These are phyloP conservation scores for Iris pallida DNA, from an alignment of 116 monocot species.

Conservation along the genomic window DNA sequence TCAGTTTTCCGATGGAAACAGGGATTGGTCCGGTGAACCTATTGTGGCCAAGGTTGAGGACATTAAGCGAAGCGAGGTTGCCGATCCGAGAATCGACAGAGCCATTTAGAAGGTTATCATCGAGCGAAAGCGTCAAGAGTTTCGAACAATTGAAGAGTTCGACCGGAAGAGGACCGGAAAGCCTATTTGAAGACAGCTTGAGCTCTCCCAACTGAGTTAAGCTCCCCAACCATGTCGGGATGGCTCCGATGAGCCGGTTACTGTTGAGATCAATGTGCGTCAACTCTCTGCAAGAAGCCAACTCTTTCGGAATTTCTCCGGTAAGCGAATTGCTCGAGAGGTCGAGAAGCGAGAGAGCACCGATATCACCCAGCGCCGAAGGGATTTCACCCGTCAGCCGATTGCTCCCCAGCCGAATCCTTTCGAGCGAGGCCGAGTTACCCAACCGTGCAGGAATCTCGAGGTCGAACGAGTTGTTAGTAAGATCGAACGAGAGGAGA, in stretches of 20 bases:
- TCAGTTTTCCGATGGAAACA: slow-evolving; percentile 46
- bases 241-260: slow-evolving; percentile 40
- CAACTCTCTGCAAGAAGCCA: slow-evolving; percentile 51
- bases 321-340: slow-evolving; percentile 56
- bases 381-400: slow-evolving; percentile 54
- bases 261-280: slow-evolving; percentile 54
- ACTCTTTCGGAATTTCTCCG: slow-evolving; percentile 60
- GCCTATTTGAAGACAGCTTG: slow-evolving; percentile 55
- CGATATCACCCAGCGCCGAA: slow-evolving; percentile 34
- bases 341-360: slow-evolving; percentile 57
- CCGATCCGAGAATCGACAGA: slow-evolving; percentile 42
- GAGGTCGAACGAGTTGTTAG: slow-evolving; percentile 66
- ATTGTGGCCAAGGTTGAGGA: slow-evolving; percentile 60
- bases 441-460: slow-evolving; percentile 59
- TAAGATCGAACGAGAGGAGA: slow-evolving; percentile 77
- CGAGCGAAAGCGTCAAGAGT: slow-evolving; percentile 58
- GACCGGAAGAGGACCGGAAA: slow-evolving; percentile 46
- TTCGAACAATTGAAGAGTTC: slow-evolving; percentile 58
- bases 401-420: slow-evolving; percentile 74
- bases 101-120: slow-evolving; percentile 47
- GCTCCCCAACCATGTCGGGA: slow-evolving; percentile 66
- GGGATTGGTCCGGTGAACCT: slow-evolving; percentile 68
- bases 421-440: slow-evolving; percentile 52
- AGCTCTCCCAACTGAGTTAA: slow-evolving; percentile 66
- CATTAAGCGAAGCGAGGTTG: slow-evolving; percentile 45